Evolutionary conservation across 176 grass and related monocot genomes (phyloP).

Genomic region (Puccinellia tenuiflora): DNA sequence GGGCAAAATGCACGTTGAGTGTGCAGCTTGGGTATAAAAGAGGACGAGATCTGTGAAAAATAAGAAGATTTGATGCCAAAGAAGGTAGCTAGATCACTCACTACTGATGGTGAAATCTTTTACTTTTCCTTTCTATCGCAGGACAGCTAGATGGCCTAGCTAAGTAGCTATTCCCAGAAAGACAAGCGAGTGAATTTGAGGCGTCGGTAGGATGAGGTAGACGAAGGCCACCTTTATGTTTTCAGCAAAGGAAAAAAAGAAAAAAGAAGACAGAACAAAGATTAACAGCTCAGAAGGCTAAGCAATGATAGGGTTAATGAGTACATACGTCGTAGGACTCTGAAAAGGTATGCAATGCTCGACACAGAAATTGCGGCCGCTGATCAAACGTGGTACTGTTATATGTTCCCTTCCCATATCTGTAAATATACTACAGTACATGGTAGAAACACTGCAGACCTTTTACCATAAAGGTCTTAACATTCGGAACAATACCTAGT

Average conservation of each 20-base stretch:
- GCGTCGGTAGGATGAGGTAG: not conserved
- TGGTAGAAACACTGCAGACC: not conserved
- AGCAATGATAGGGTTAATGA: not conserved
- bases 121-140: slow-evolving; percentile 27
- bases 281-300: not conserved
- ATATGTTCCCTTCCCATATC: not conserved
- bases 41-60: not conserved
- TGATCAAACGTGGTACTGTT: not conserved
- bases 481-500: not conserved
- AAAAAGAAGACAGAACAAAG: not conserved
- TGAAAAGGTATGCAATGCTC: not conserved
- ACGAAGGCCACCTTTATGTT: slow-evolving; percentile 8
- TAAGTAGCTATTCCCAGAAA: not conserved
- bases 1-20: not conserved
- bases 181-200: slow-evolving; percentile 5
- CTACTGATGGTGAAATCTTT: not conserved
- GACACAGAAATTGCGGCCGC: not conserved
- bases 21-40: not conserved
- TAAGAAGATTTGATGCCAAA: slow-evolving; percentile 16
- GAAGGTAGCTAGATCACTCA: slow-evolving; percentile 1
- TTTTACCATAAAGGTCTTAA: not conserved
- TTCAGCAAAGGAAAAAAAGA: not conserved
- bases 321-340: not conserved
- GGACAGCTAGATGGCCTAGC: slow-evolving; percentile 9
- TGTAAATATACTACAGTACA: not conserved